phyloP scores from a whole-genome alignment of 2,329 filamentous ascomycete species.

The Pseudocercospora macadamiae region DNA sequence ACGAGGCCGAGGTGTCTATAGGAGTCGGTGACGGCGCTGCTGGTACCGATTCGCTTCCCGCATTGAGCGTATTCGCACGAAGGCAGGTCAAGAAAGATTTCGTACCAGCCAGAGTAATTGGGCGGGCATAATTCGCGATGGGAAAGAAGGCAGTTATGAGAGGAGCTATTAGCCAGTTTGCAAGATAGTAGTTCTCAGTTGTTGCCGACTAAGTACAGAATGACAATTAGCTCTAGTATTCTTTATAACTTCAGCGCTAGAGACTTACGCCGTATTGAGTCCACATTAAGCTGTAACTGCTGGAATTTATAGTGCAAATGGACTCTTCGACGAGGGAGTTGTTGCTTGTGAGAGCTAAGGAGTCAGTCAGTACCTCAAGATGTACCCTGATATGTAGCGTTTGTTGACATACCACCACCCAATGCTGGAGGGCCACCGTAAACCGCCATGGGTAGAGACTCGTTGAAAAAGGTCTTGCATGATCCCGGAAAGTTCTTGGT shows the following conservation, averaged over 20 bases:
- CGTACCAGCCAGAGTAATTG: constrained; percentile 10
- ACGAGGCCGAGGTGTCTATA: not conserved
- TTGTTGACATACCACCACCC: constrained; percentile 9
- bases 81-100: constrained; percentile 18
- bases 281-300: constrained; percentile 19
- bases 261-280: constrained; percentile 17
- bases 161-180: constrained; percentile 13
- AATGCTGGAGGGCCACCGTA: constrained; percentile 12
- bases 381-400: too few species aligned
- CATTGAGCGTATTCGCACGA: constrained; percentile 13
- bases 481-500: constrained; percentile 19
- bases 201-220: too few species aligned
- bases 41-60: constrained; percentile 10
- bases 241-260: too few species aligned
- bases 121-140: constrained; percentile 15
- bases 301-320: constrained; percentile 6
- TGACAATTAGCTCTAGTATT: too few species aligned
- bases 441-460: constrained; percentile 1
- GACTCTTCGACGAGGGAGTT: constrained; percentile 8
- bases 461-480: constrained; percentile 21
- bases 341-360: constrained; percentile 15
- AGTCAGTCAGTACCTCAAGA: not conserved
- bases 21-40: constrained; percentile 1
- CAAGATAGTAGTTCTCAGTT: constrained; percentile 8
- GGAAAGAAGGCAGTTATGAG: constrained; percentile 22